Evolutionary conservation across 2,329 filamentous ascomycete species (phyloP).

Genomic region (Didymella pomorum): DNA sequence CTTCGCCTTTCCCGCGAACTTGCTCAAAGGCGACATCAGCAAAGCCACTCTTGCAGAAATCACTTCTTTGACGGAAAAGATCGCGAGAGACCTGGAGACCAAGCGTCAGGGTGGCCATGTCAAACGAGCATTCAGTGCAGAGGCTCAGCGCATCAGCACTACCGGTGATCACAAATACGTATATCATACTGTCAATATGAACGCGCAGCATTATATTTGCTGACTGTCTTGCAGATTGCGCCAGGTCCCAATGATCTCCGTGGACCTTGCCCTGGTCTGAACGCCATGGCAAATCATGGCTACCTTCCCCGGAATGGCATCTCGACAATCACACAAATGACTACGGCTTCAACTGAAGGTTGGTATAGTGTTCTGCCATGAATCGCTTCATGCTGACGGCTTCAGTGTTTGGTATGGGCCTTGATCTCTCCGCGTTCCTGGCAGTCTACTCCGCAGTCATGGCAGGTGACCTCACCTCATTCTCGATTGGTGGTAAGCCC

Average conservation of each 20-base stretch:
- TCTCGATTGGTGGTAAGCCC: constrained; percentile 60
- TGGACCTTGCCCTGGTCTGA: constrained; percentile 36
- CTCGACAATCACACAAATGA: constrained; percentile 24
- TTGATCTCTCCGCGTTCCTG: constrained; percentile 44
- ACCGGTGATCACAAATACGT: constrained; percentile 26
- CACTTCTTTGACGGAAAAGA: constrained; percentile 23
- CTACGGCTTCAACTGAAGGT: constrained; percentile 14
- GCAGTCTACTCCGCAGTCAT: constrained; percentile 45
- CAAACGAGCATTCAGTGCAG: constrained; percentile 26
- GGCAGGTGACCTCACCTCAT: constrained; percentile 52
- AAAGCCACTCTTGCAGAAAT: constrained; percentile 25
- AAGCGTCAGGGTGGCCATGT: constrained; percentile 18
- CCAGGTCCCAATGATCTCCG: constrained; percentile 18
- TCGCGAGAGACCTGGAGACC: constrained; percentile 19
- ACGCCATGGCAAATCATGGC: constrained; percentile 40
- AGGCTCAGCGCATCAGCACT: constrained; percentile 26
- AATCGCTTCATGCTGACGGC: constrained; percentile 12
- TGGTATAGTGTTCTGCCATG: neutral
- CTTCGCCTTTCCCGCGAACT: constrained; percentile 25
- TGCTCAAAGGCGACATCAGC: constrained; percentile 26
- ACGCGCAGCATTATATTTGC: neutral
- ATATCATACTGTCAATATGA: neutral
- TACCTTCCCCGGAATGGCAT: constrained; percentile 33
- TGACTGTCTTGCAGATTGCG: constrained; percentile 10
- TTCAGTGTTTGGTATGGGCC: constrained; percentile 46